Evolutionary conservation across 441 rosid genomes (phyloP).

Genomic region (Croton setiger): DNA sequence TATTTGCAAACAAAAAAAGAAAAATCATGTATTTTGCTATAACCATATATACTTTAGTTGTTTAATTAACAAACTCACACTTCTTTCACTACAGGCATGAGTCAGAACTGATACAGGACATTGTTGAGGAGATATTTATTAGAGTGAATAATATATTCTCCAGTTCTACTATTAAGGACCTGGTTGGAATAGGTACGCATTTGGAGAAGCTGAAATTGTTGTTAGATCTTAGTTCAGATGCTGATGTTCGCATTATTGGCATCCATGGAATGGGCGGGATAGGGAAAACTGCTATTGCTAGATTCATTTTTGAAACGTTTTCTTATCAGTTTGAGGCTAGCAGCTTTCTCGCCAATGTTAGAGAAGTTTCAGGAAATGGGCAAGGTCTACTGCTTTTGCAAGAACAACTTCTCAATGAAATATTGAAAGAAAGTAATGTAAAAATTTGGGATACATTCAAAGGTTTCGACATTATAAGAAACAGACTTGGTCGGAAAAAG

Average conservation of each 20-base stretch:
- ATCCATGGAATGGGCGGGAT: constrained; percentile 22
- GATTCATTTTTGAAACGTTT: background rate
- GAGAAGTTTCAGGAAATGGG: background rate
- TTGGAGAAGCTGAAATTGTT: too few relatives aligned
- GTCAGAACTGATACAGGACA: too few relatives aligned
- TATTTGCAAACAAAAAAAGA: too few relatives aligned
- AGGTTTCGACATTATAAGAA: background rate
- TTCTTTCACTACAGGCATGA: too few relatives aligned
- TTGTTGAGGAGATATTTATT: too few relatives aligned
- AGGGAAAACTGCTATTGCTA: constrained; percentile 8
- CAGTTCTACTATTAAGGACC: too few relatives aligned
- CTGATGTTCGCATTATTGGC: background rate
- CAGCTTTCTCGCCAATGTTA: constrained; percentile 4
- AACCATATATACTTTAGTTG: too few relatives aligned
- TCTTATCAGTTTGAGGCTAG: constrained; percentile 1
- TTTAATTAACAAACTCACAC: too few relatives aligned
- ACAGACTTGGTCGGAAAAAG: background rate
- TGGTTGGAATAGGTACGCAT: too few relatives aligned
- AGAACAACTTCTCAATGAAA: background rate
- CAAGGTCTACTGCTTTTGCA: background rate
- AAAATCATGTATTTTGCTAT: too few relatives aligned
- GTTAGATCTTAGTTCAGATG: background rate
- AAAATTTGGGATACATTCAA: too few relatives aligned
- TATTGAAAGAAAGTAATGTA: background rate
- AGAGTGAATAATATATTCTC: too few relatives aligned